These are phyloP conservation scores for Pseudogymnoascus pannorum DNA, from an alignment of 2,329 filamentous ascomycete genomes.

Conservation along the genomic window DNA sequence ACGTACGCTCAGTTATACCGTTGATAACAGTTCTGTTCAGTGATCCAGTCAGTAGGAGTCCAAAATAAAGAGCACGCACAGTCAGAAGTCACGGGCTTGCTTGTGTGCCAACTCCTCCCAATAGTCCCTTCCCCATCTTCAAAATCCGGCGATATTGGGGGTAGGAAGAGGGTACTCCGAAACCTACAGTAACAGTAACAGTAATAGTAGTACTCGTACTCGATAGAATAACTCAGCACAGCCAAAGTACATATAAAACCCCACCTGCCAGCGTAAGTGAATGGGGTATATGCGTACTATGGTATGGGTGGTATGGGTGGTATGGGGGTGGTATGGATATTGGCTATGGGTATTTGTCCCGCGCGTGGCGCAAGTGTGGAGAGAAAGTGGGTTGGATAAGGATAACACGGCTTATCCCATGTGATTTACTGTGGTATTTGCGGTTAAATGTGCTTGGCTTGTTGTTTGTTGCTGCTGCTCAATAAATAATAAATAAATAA, in stretches of 20 bases:
- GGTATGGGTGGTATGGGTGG: too few relatives aligned
- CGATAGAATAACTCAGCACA: too few relatives aligned
- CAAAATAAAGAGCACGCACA: too few relatives aligned
- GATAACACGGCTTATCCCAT: constrained; percentile 8
- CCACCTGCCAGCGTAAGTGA: constrained; percentile 1
- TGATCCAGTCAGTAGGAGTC: too few relatives aligned
- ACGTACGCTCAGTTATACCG: not conserved
- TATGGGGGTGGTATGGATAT: too few relatives aligned
- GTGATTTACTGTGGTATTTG: not conserved
- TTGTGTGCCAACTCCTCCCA: not conserved
- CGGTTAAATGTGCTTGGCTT: not conserved
- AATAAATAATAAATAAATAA: not conserved
- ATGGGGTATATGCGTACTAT: too few relatives aligned
- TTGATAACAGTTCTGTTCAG: too few relatives aligned
- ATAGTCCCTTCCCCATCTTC: not conserved
- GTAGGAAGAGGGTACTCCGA: not conserved
- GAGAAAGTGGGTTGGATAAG: constrained; percentile 8
- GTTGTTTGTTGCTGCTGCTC: too few relatives aligned
- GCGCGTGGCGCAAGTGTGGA: constrained; percentile 5
- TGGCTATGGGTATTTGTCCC: too few relatives aligned
- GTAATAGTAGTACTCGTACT: not conserved
- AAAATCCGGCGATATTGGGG: not conserved
- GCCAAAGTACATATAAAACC: constrained; percentile 8
- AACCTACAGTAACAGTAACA: not conserved
- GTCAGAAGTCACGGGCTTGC: not conserved